These are phyloP conservation scores for Peronospora destructor DNA, from an alignment of 352 stramenopile genomes.

Conservation along the genomic window DNA sequence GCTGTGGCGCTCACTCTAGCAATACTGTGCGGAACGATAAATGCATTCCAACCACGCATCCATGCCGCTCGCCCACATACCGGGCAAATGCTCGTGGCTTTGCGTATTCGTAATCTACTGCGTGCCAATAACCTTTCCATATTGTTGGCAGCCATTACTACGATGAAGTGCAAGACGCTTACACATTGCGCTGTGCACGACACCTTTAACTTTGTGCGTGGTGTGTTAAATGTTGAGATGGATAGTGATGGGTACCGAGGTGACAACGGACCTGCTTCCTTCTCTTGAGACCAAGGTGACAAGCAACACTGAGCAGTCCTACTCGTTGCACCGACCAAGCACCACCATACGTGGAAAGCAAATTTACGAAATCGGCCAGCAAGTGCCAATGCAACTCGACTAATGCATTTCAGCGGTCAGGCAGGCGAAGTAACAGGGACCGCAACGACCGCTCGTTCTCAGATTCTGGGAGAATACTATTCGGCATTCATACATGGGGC, in stretches of 20 bases:
- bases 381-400: too few species aligned
- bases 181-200: constrained; percentile 87
- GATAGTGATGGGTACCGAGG: constrained; percentile 77
- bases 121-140: constrained; percentile 71
- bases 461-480: too few species aligned
- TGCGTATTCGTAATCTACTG: constrained; percentile 77
- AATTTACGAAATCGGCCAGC: too few species aligned
- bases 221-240: constrained; percentile 85
- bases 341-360: too few species aligned
- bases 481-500: too few species aligned
- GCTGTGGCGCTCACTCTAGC: too few species aligned
- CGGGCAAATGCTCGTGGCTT: constrained; percentile 72
- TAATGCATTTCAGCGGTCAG: too few species aligned
- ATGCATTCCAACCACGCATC: constrained; percentile 86
- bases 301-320: constrained; percentile 7
- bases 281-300: constrained; percentile 16
- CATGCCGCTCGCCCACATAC: constrained; percentile 78
- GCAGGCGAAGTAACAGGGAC: too few species aligned
- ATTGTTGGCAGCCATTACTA: constrained; percentile 88
- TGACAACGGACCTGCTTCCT: constrained; percentile 53
- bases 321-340: too few species aligned
- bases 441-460: too few species aligned
- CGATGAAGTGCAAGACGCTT: constrained; percentile 85
- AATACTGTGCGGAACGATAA: too few species aligned
- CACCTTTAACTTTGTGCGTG: constrained; percentile 81